Evolutionary conservation across 306 rosid genomes (phyloP), one percentile per base, ranked within the genome.

Genomic region (Albizia julibrissin): DNA sequence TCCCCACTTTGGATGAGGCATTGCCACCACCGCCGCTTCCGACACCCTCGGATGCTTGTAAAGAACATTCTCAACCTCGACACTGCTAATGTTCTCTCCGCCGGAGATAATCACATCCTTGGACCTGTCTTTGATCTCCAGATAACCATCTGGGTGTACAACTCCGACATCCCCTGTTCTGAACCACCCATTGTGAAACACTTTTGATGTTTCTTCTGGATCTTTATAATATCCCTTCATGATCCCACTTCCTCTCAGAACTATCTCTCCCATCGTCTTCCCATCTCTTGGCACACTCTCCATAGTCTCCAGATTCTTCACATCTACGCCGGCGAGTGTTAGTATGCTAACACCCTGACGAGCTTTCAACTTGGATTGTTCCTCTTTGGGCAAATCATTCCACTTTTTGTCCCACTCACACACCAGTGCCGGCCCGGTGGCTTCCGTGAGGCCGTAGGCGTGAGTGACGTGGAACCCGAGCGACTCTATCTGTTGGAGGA

Each of bases 71-170:
- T 95, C 98, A 10, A 95, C 82, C 72, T 95, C 98, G 1, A 95
- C 96, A 39, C 98, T 93, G 74, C 96, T 91, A 2, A 95, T 92
- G 67, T 95, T 95, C 83, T 95, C 99, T 0, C 99, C 99, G 0
- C 99, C 99, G 0, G 98, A 93, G 18, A 93, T 95, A 18, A 95
- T 95, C 69, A 95, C 98, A 75, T 95, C 99, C 33, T 95, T 95
- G 0, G 94, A 93, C 58, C 99, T 80, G 39, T 95, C 99, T 69
- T 93, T 95, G 39, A 95, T 95, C 64, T 95, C 99, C 72, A 95
- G 15, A 52, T 95, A 95, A 59, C 99, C 99, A 73, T 95, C 99
- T 0, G 90, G 84, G 81, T 95, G 93, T 0, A 95, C 81, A 0
- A 95, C 95, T 0, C 99, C 99, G 0, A 95, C 93, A 56, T 95